A percentile compares a stretch with the other conserved stretches of the same genome.
These are phyloP conservation scores for Pseudocercospora vitis DNA, from an alignment of 2,329 filamentous ascomycete genomes.

Conservation along the genomic window DNA sequence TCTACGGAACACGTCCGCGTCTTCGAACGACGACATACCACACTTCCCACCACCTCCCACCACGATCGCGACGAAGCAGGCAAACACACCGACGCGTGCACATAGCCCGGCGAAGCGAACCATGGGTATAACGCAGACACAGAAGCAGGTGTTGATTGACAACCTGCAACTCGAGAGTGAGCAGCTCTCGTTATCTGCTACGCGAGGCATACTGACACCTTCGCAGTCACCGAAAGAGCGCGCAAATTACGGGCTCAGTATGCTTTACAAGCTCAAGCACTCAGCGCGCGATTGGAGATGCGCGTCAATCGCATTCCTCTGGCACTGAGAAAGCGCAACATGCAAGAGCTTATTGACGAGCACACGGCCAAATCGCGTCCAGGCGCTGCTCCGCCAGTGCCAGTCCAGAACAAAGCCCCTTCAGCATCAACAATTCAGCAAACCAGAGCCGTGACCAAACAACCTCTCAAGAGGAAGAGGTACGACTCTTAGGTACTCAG, in stretches of 20 bases:
- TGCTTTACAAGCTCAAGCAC: constrained; percentile 79
- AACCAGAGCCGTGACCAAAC: constrained; percentile 16
- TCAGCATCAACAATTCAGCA: constrained; percentile 9
- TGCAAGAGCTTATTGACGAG: constrained; percentile 72
- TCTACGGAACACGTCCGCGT: constrained; percentile 5
- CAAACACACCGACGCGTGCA: constrained; percentile 23
- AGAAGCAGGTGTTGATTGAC: constrained; percentile 85
- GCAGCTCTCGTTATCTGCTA: constrained; percentile 20
- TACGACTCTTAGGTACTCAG: background rate
- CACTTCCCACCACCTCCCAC: constrained; percentile 15
- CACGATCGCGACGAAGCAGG: constrained; percentile 15
- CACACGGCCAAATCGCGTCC: constrained; percentile 40
- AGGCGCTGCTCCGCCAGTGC: constrained; percentile 26
- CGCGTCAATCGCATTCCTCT: constrained; percentile 89
- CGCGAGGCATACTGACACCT: constrained; percentile 26
- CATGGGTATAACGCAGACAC: constrained; percentile 46
- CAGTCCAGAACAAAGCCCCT: constrained; percentile 19
- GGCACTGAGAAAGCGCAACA: constrained; percentile 73
- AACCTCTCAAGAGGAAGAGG: constrained; percentile 28
- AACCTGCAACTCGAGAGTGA: constrained; percentile 86
- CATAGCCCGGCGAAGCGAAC: constrained; percentile 28
- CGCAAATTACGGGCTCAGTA: constrained; percentile 87
- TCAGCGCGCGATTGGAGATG: constrained; percentile 84
- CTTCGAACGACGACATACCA: constrained; percentile 14
- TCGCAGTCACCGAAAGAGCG: constrained; percentile 77